Percentiles rank a stretch among this genome's conserved stretches.
These are phyloP conservation scores for Paramecium sexaurelia DNA, from an alignment of 73 alveolate genomes.

Conservation along the genomic window DNA sequence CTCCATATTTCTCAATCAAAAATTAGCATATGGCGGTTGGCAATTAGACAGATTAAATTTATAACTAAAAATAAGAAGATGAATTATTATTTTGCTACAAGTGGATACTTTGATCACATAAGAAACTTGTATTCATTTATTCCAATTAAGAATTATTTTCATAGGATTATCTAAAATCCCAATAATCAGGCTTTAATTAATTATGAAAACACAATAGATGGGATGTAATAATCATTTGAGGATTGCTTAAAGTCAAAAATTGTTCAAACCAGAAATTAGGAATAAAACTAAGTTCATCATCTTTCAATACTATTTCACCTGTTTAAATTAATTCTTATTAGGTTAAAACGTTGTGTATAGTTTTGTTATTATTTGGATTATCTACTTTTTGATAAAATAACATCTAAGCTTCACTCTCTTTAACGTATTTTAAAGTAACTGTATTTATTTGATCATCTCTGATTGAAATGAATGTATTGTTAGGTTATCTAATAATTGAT, in stretches of 20 bases:
- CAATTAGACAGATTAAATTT: not conserved
- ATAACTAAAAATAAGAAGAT: not conserved
- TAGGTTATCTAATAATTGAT: not conserved
- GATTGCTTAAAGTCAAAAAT: not conserved
- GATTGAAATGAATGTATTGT: not conserved
- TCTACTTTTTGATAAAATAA: slow-evolving; percentile 18
- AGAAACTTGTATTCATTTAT: not conserved
- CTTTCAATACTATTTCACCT: slow-evolving; percentile 17
- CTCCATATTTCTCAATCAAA: slow-evolving; percentile 42
- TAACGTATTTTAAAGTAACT: slow-evolving; percentile 1
- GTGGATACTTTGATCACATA: not conserved
- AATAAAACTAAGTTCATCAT: not conserved
- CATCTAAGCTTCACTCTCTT: not conserved
- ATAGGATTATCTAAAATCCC: slow-evolving; percentile 39
- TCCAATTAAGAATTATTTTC: not conserved
- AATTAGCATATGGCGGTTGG: slow-evolving; percentile 27
- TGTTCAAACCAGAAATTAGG: slow-evolving; percentile 51
- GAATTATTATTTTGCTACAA: not conserved
- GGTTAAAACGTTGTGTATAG: not conserved
- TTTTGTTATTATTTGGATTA: not conserved
- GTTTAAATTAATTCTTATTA: not conserved
- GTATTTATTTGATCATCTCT: not conserved
- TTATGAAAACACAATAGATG: slow-evolving; percentile 20
- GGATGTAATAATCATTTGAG: not conserved
- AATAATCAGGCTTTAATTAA: slow-evolving; percentile 30